Evolutionary conservation across 352 stramenopile species (phyloP), one percentile per base, ranked within the genome.

Genomic region (Blastocystis sp.): DNA sequence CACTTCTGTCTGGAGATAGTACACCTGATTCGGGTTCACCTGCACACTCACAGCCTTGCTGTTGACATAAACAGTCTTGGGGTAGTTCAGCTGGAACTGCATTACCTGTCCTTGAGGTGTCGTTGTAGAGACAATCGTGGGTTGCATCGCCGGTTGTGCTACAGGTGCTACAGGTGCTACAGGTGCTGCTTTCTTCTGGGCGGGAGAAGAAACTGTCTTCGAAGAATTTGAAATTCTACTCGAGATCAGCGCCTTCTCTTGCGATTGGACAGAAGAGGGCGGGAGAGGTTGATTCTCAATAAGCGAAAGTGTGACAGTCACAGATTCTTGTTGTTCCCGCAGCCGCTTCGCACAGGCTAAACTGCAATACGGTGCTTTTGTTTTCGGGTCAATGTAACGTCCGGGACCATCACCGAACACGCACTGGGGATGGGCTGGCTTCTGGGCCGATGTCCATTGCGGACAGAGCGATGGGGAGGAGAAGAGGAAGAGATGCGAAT

Each of bases 1-100:
- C 34, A 69, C 54, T 20, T 84, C 73, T 13, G 55, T 84, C 39
- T 84, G 73, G 20, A 84, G 53, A 29, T 84, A 84, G 56, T 84
- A 84, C 47, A 84, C 53, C 56, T 84, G 73, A 45, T 84, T 84
- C 23, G 11, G 2, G 50, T 47, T 55, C 37, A 84, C 55, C 0
- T 50, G 73, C n/a, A 84, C 23, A 29, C 66, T 84, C 26, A 84
- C 50, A 18, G 29, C 29, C 34, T 66, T 29, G 20, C 43, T 55
- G 56, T 84, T 84, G 45, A 84, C 43, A 13, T 66, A 68, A 23
- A 84, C 23, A 23, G n/a, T 45, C 15, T 61, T 56, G 29, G 73
- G 53, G 9, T 53, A 41, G 50, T 84, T 84, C 50, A 84, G 26
- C n/a, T 84, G 47, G 55, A 66, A 84, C 26, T 84, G 73, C 43